These are phyloP conservation scores for Fistulina hepatica DNA, from an alignment of 1,284 basidiomycete species.

Conservation along the genomic window DNA sequence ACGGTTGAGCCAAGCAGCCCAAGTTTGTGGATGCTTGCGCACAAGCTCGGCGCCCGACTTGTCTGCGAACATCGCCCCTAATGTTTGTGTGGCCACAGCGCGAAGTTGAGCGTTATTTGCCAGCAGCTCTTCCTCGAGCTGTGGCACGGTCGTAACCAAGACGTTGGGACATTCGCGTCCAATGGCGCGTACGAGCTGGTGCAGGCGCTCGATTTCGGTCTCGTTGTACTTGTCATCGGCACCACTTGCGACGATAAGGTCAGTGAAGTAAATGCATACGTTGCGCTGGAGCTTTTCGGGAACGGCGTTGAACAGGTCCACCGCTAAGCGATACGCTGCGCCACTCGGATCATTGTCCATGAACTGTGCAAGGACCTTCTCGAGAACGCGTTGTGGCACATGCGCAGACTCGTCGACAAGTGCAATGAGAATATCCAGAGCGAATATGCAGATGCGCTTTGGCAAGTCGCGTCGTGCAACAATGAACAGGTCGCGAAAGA, in stretches of 20 bases:
- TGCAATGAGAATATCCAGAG: constrained; percentile 83
- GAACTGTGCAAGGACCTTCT: constrained; percentile 80
- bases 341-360: constrained; percentile 55
- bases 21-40: constrained; percentile 73
- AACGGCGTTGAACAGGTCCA: constrained; percentile 77
- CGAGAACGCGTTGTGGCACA: constrained; percentile 70
- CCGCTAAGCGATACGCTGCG: constrained; percentile 51
- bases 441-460: constrained; percentile 82
- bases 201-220: constrained; percentile 76
- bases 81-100: constrained; percentile 67
- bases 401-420: constrained; percentile 79
- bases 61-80: constrained; percentile 87
- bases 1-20: constrained; percentile 78
- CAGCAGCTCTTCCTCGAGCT: constrained; percentile 84
- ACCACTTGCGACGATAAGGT: constrained; percentile 63
- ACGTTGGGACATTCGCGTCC: constrained; percentile 67
- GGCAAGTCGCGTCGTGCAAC: constrained; percentile 74
- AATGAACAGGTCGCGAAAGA: constrained; percentile 78
- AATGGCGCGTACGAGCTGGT: too few relatives aligned
- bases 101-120: constrained; percentile 70
- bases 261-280: constrained; percentile 85
- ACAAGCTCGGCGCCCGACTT: constrained; percentile 65
- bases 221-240: constrained; percentile 48
- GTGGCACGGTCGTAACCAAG: constrained; percentile 84
- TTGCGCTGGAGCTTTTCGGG: constrained; percentile 84